Percentiles rank a stretch among this genome's conserved stretches.
phyloP scores from a whole-genome alignment of 2,329 filamentous ascomycete genomes.

The Daldinia eschscholtzii region DNA sequence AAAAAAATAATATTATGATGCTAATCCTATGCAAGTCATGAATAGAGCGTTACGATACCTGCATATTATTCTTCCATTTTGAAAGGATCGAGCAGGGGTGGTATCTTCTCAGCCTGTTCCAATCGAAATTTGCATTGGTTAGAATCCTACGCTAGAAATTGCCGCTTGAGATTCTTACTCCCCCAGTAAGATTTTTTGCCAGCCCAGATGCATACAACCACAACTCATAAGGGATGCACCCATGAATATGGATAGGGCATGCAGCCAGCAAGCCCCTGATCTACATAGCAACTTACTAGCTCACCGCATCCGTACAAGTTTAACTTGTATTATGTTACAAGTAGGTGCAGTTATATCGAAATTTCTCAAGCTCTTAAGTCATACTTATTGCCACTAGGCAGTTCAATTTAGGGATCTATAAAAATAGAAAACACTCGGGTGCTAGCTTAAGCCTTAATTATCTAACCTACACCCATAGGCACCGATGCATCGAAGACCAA shows the following conservation, averaged over 20 bases:
- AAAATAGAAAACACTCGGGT: neutral
- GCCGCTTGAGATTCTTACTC: constrained; percentile 17
- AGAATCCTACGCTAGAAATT: constrained; percentile 39
- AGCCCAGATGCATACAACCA: constrained; percentile 18
- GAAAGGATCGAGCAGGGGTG: constrained; percentile 24
- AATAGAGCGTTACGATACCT: constrained; percentile 8
- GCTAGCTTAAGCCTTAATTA: neutral
- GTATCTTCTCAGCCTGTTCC: constrained; percentile 3
- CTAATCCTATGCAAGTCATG: constrained; percentile 26
- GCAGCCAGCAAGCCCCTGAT: constrained; percentile 1
- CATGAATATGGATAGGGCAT: constrained; percentile 1
- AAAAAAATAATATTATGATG: neutral
- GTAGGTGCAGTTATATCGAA: neutral
- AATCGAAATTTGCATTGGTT: constrained; percentile 29
- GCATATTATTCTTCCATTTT: constrained; percentile 18
- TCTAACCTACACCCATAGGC: neutral
- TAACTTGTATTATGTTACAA: neutral
- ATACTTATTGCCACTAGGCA: neutral
- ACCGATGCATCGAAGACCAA: neutral
- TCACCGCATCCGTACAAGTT: constrained; percentile 3
- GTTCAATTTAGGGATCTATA: constrained; percentile 2
- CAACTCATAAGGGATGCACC: neutral
- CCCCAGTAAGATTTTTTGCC: constrained; percentile 24
- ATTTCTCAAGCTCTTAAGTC: neutral
- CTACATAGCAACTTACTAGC: neutral